Conservation (phyloP, 805 yeast genomes). For the Barnettozyma vustinii region DNA sequence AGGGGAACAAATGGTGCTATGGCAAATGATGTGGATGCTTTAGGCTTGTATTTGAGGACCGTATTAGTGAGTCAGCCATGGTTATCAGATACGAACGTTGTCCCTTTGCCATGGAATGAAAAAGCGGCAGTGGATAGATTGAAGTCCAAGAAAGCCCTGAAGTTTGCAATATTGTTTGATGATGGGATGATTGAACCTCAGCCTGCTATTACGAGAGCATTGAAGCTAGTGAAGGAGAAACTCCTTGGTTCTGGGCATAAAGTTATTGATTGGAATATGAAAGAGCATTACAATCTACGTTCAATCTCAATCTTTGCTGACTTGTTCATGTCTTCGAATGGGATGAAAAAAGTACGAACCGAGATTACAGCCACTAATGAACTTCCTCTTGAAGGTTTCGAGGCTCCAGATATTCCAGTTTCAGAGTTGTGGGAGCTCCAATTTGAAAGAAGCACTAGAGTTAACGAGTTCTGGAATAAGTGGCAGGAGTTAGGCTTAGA, state of each 20-base stretch:
- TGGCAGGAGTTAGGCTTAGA: conserved; percentile 40
- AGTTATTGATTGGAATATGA: conserved; percentile 37
- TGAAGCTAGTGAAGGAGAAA: conserved; percentile 26
- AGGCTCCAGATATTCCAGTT: conserved; percentile 33
- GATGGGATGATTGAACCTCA: conserved; percentile 45
- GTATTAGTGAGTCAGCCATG: conserved; percentile 32
- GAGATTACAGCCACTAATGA: conserved; percentile 30
- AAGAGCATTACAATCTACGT: conserved; percentile 10
- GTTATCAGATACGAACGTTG: conserved; percentile 33
- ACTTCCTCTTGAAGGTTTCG: conserved; percentile 28
- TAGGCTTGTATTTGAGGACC: conserved; percentile 27
- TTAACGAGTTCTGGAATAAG: conserved; percentile 31
- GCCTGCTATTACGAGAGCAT: conserved; percentile 50
- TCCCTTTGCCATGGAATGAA: conserved; percentile 34
- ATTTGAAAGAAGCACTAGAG: conserved; percentile 29
- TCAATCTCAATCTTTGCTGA: conserved; percentile 18
- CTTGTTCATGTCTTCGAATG: conserved; percentile 27
- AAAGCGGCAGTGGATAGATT: conserved; percentile 15
- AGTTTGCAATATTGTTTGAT: conserved; percentile 33
- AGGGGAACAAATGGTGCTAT: conserved; percentile 42
- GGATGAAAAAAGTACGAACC: conserved; percentile 1
- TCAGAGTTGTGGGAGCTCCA: conserved; percentile 38
- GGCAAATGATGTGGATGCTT: conserved; percentile 29
- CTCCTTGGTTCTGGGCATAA: conserved; percentile 35
- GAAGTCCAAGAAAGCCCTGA: conserved; percentile 28